phyloP scores from a whole-genome alignment of 1,139 yeast species.

The Meyerozyma carpophila region DNA sequence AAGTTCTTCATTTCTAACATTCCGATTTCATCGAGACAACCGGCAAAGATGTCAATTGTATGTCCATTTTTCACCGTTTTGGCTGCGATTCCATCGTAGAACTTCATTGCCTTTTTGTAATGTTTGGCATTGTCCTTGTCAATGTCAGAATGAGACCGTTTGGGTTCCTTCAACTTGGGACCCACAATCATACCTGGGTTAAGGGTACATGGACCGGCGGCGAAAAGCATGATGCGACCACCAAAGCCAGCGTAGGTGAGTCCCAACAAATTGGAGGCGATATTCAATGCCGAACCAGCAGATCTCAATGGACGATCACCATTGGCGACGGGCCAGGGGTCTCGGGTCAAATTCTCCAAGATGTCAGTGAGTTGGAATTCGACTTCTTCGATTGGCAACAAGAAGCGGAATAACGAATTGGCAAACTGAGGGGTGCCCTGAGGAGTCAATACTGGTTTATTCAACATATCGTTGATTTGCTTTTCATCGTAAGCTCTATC shows the following conservation, averaged over 20 bases:
- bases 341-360: slow-evolving; percentile 73
- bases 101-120: slow-evolving; percentile 84
- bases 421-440: slow-evolving; percentile 19
- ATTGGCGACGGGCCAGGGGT: slow-evolving; percentile 89
- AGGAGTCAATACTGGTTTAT: slow-evolving; percentile 38
- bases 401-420: slow-evolving; percentile 65
- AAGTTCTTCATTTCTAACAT: slow-evolving; percentile 92
- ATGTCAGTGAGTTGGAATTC: slow-evolving; percentile 82
- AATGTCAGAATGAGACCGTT: slow-evolving; percentile 94
- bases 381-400: slow-evolving; percentile 79
- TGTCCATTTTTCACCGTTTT: slow-evolving; percentile 72
- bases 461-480: slow-evolving; percentile 72
- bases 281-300: slow-evolving; percentile 87
- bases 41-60: slow-evolving; percentile 90
- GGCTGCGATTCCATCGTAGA: slow-evolving; percentile 73
- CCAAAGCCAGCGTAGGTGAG: slow-evolving; percentile 87
- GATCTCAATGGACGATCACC: slow-evolving; percentile 89
- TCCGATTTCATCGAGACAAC: slow-evolving; percentile 97
- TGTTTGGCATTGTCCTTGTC: slow-evolving; percentile 77
- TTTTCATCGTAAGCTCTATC: slow-evolving; percentile 79
- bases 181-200: slow-evolving; percentile 95
- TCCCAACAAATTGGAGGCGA: slow-evolving; percentile 79
- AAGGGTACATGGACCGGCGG: slow-evolving; percentile 95
- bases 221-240: slow-evolving; percentile 83
- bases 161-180: slow-evolving; percentile 87